Base-by-base conservation (phyloP, 768 basidiomycete genomes). In the Tremella fuciformis region DNA sequence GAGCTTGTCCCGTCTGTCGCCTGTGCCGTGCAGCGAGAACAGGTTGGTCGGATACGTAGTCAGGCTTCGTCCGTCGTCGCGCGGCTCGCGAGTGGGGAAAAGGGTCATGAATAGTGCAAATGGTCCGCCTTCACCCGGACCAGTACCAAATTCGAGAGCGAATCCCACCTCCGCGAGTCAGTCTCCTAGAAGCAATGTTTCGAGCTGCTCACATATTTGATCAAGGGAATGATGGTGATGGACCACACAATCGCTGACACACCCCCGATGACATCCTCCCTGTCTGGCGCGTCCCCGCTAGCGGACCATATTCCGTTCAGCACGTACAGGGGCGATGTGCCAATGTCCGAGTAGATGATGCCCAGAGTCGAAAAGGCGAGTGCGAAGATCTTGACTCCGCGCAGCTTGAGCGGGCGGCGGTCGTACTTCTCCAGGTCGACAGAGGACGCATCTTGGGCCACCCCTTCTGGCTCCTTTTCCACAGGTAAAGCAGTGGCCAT, bases 41-140 rank as follows among this genome's bases (percentile, higher is more conserved):
- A 51, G 44, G 29, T 19, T 54, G 25, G 63, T 62, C 8, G 70
- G 69, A 34, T 83, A 83, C 0, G 80, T 80, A 1, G 83, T 85
- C 42, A 85, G 78, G 0, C 82, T 82, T 29, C 84, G 79, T 64
- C 83, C 83, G 3, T 80, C 80, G 3, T 79, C 75, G 4, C 15
- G 40, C 49, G 25, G 25, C 24, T 44, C 38, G 15, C 37, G 21
- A 13, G 51, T 57, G 29, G 64, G 58, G 44, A 63, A 63, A 2
- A 60, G 25, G 15, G 54, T 48, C 16, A 60, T 57, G 44, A 50
- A 64, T 9, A 86, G 73, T 0, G 86, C 85, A 63, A 86, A 87
- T 2, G 83, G 81, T 9, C 86, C 86, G 9, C 86, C 86, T 72
- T 88, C 86, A 18, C 86, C 84, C 81, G 84, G 82, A 2, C 64